phyloP scores from a whole-genome alignment of 1,284 basidiomycete species.

The Puccinia polysora region DNA sequence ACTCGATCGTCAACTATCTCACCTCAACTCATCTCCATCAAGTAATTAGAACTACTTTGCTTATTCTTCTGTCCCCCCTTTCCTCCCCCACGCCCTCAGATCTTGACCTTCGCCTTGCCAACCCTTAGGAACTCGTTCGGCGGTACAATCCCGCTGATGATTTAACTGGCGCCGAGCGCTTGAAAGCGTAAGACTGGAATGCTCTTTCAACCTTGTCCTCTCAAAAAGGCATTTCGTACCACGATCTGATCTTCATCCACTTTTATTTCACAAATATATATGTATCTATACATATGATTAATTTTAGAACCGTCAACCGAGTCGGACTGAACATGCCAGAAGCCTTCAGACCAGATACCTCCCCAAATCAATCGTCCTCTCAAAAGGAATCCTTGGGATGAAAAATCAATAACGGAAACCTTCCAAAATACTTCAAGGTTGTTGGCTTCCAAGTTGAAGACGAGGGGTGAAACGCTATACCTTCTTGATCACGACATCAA shows the following conservation, averaged over 20 bases:
- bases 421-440: no score
- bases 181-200: slow-evolving; percentile 39
- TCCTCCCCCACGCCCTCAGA: neutral
- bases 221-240: neutral
- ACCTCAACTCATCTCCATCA: slow-evolving; percentile 22
- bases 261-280: neutral
- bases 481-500: no score
- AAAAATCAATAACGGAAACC: no score
- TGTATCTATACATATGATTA: neutral
- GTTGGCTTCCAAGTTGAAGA: no score
- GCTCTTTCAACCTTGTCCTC: no score
- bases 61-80: neutral
- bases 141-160: slow-evolving; percentile 40
- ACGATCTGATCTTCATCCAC: neutral
- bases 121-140: slow-evolving; percentile 27
- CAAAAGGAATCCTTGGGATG: no score
- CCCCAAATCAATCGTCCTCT: neutral
- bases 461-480: no score
- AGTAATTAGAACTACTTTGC: neutral
- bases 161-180: slow-evolving; percentile 28
- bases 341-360: neutral
- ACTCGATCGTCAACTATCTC: slow-evolving; percentile 8
- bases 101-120: no score
- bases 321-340: slow-evolving; percentile 40
- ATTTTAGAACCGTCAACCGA: slow-evolving; percentile 32